phyloP scores from a whole-genome alignment of 2,329 filamentous ascomycete species.

The Dryadomyces quercivorus region DNA sequence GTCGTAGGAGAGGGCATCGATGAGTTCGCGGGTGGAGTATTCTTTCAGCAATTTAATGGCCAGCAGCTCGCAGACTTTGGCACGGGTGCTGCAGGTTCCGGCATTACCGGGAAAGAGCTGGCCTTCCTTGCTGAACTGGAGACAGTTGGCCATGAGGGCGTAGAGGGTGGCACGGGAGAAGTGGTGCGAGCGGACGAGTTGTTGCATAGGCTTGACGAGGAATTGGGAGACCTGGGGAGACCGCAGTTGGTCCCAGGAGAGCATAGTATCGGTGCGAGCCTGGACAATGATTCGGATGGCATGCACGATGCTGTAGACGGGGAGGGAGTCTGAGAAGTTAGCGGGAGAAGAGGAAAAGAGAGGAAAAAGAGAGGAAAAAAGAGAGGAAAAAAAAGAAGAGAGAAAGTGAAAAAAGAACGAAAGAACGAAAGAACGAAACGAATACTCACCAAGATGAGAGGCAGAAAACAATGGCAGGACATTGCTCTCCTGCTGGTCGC shows the following conservation, averaged over 20 bases:
- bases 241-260: slow-evolving; percentile 88
- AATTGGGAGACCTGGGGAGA: slow-evolving; percentile 97
- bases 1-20: slow-evolving; percentile 89
- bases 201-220: slow-evolving; percentile 87
- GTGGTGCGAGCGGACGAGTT: slow-evolving; percentile 71
- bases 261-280: slow-evolving; percentile 76
- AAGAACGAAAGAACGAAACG: too few relatives aligned
- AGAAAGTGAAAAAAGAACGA: neutral
- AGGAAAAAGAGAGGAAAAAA: neutral
- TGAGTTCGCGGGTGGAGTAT: slow-evolving; percentile 77
- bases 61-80: slow-evolving; percentile 79
- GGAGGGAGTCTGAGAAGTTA: slow-evolving; percentile 56
- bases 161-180: slow-evolving; percentile 81
- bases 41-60: slow-evolving; percentile 85
- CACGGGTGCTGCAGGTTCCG: slow-evolving; percentile 71
- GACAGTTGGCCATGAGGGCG: slow-evolving; percentile 81
- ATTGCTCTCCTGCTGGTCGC: slow-evolving; percentile 11
- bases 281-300: slow-evolving; percentile 76
- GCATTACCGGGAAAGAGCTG: slow-evolving; percentile 73
- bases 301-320: slow-evolving; percentile 84
- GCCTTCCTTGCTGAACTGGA: slow-evolving; percentile 85
- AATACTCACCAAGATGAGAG: slow-evolving; percentile 59
- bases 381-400: neutral
- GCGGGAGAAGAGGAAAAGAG: neutral
- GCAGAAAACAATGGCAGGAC: slow-evolving; percentile 70